Base-by-base conservation (phyloP, 768 basidiomycete species). In the Phlebiopsis gigantea region DNA sequence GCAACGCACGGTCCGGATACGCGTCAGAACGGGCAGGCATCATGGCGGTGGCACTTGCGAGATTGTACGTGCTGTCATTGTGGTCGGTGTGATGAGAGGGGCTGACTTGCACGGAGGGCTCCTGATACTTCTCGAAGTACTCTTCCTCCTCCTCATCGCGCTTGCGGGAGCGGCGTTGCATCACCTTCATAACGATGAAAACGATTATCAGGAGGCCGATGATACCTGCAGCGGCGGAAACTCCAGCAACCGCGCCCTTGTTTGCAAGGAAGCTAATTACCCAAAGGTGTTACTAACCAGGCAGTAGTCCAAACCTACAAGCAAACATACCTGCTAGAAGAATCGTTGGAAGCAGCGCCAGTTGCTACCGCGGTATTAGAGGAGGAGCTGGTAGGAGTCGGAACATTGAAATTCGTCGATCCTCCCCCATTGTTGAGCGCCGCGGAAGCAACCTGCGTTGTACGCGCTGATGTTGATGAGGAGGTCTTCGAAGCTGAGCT, bases 191-290 rank as follows among this genome's bases (percentile, higher is more conserved):
- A 51, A 63, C 57, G 46, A 62, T 57, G 28, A 65, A 69, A 21
- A 71, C 61, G 48, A 77, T 26, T 19, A 68, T 60, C 19, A 68
- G 72, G 43, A 75, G 12, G 19, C 58, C 67, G 7, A 75, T 56
- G 2, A 81, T 60, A 47, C 73, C 76, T 52, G 74, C 69, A 55
- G 72, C 68, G 41, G 73, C 69, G 57, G 80, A 81, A 0, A 73
- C 74, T 41, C 73, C 76, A 0, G 75, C 79, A 19, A 79, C 75
- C 0, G 77, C 79, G 31, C 71, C 75, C 50, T 72, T 77, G 60
- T 77, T 74, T 46, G 70, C 60, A 61, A 78, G 74, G 71, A 81
- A 81, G 57, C 79, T 80, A 28, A n/a, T n/a, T n/a, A n/a, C n/a
- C 1, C 5, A 43, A 49, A 4, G 43, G 9, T 12, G n/a, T 58